These are phyloP conservation scores for Clavariopsis aquatica DNA, from an alignment of 495 filamentous ascomycete genomes.

Conservation along the genomic window DNA sequence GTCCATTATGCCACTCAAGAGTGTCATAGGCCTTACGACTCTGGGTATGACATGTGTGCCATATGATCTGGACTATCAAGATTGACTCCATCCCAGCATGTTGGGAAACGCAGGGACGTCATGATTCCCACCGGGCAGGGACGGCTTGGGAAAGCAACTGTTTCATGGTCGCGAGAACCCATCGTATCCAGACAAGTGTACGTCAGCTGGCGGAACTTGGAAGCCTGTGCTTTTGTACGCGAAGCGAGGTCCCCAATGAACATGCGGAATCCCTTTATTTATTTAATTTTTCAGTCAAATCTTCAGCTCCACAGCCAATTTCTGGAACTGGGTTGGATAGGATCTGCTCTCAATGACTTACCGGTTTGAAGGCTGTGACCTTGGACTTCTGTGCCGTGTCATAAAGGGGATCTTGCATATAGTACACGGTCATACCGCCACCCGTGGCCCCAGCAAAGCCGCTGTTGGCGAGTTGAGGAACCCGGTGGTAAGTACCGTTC, in stretches of 20 bases:
- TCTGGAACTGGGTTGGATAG: background rate
- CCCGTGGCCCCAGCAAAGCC: constrained; percentile 26
- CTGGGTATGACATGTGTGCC: constrained; percentile 8
- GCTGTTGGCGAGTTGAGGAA: constrained; percentile 26
- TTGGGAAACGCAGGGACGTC: constrained; percentile 32
- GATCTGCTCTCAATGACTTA: background rate
- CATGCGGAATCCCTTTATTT: constrained; percentile 38
- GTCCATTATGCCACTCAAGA: background rate
- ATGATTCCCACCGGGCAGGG: constrained; percentile 31
- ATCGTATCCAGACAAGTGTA: constrained; percentile 30
- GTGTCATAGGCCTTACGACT: background rate
- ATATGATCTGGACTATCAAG: constrained; percentile 56
- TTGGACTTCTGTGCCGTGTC: constrained; percentile 24
- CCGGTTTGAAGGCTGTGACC: constrained; percentile 28
- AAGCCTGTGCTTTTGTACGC: constrained; percentile 18
- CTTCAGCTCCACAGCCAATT: background rate
- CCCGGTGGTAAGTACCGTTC: constrained; percentile 34
- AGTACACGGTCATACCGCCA: constrained; percentile 35
- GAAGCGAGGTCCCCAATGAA: constrained; percentile 23
- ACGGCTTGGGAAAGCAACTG: constrained; percentile 20
- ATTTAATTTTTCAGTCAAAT: background rate
- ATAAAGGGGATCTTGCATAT: constrained; percentile 35
- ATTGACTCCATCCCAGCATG: constrained; percentile 57
- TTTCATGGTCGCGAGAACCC: constrained; percentile 23
- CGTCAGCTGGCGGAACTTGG: constrained; percentile 25